Percentiles rank a stretch among this genome's conserved stretches.
phyloP scores from a whole-genome alignment of 257 asterid species.

The Vinca minor region DNA sequence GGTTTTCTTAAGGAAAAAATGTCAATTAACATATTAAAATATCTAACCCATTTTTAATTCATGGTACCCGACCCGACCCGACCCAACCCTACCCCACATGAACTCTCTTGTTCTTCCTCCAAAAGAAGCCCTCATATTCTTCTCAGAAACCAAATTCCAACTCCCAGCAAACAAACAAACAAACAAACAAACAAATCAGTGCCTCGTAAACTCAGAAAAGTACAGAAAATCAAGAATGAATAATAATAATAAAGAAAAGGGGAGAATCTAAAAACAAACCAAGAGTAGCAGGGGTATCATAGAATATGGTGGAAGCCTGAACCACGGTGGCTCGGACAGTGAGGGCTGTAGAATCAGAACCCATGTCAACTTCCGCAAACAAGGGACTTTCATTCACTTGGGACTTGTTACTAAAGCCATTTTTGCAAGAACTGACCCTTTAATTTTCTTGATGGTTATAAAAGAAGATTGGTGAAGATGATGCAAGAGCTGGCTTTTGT shows the following conservation, averaged over 20 bases:
- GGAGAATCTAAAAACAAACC: constrained; percentile 30
- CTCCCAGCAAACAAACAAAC: not conserved
- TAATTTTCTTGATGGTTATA: constrained; percentile 6
- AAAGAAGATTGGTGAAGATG: not conserved
- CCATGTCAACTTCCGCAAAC: constrained; percentile 84
- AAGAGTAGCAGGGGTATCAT: constrained; percentile 90
- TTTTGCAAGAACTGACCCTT: constrained; percentile 17
- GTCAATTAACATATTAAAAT: too few species aligned
- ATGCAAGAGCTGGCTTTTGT: not conserved
- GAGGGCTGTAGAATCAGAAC: constrained; percentile 50
- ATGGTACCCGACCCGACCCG: too few species aligned
- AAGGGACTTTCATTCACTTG: constrained; percentile 38
- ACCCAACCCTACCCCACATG: too few species aligned
- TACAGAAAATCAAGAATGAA: too few species aligned
- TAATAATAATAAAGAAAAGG: not conserved
- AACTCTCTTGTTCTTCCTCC: too few species aligned
- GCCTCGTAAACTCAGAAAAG: too few species aligned
- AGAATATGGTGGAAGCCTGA: constrained; percentile 91
- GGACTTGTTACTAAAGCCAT: constrained; percentile 66
- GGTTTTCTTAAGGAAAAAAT: too few species aligned
- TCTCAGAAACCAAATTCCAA: not conserved
- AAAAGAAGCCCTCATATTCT: too few species aligned
- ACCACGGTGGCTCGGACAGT: constrained; percentile 82
- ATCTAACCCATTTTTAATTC: too few species aligned
- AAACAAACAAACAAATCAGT: too few species aligned